A percentile compares a stretch with the other conserved stretches of the same genome.
Conservation (phyloP, 2,329 filamentous ascomycete species). For the Dactylellina sp. region DNA sequence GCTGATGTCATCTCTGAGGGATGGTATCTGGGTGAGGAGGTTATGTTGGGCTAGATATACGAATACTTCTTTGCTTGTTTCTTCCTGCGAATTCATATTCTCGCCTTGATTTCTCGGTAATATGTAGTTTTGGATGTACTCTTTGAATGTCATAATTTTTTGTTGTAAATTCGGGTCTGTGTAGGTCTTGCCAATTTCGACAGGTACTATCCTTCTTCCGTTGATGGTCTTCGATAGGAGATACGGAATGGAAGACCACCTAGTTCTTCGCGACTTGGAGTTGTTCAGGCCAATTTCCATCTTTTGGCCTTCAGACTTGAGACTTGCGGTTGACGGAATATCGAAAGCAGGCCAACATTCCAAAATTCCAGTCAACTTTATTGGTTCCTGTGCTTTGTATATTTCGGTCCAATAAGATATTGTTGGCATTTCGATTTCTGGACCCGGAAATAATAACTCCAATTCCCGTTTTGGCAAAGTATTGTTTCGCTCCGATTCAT, state of each 20-base stretch:
- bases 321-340: not conserved
- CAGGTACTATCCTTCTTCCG: constrained; percentile 82
- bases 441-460: constrained; percentile 6
- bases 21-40: constrained; percentile 83
- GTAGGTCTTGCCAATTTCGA: constrained; percentile 88
- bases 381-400: constrained; percentile 27
- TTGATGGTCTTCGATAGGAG: constrained; percentile 78
- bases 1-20: constrained; percentile 78
- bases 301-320: not conserved
- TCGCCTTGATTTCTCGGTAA: constrained; percentile 58
- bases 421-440: constrained; percentile 1
- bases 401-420: constrained; percentile 28
- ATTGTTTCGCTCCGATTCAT: not conserved
- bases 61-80: constrained; percentile 61
- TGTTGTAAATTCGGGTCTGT: constrained; percentile 88
- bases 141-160: constrained; percentile 77
- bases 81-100: constrained; percentile 9
- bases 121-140: constrained; percentile 77
- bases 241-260: constrained; percentile 80
- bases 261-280: constrained; percentile 5
- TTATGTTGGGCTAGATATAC: constrained; percentile 94
- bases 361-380: constrained; percentile 26
- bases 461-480: not conserved
- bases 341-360: constrained; percentile 46
- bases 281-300: not conserved